phyloP scores from a whole-genome alignment of 2,329 filamentous ascomycete genomes.

The Bipolaris zeicola region DNA sequence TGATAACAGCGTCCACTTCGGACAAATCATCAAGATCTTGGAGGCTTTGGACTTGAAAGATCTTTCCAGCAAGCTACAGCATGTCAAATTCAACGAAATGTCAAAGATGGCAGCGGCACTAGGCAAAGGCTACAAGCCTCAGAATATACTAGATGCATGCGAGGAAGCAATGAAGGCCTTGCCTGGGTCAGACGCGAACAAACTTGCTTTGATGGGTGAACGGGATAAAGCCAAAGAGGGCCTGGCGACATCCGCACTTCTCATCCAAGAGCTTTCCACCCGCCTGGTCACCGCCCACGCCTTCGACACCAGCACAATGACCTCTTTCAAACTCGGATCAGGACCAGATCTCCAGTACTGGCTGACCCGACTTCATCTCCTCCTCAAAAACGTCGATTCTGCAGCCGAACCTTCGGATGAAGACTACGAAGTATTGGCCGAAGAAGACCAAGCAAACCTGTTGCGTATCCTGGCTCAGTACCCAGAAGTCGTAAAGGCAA shows the following conservation, averaged over 20 bases:
- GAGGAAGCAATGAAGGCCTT: constrained; percentile 25
- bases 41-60: constrained; percentile 73
- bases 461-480: constrained; percentile 39
- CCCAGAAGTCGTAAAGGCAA: constrained; percentile 35
- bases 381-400: constrained; percentile 20
- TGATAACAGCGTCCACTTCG: constrained; percentile 73
- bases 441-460: constrained; percentile 35
- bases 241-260: constrained; percentile 30
- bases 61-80: constrained; percentile 69
- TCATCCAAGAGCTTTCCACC: constrained; percentile 38
- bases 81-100: constrained; percentile 77
- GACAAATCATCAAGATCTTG: constrained; percentile 77
- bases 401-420: constrained; percentile 24
- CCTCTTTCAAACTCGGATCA: constrained; percentile 37
- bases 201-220: constrained; percentile 23
- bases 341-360: constrained; percentile 42
- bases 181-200: constrained; percentile 27
- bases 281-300: constrained; percentile 29
- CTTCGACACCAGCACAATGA: constrained; percentile 33
- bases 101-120: constrained; percentile 47
- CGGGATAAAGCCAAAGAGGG: constrained; percentile 16
- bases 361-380: constrained; percentile 28
- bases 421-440: constrained; percentile 29
- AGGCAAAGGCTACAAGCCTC: constrained; percentile 68
- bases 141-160: constrained; percentile 67